A percentile compares a stretch with the other conserved stretches of the same genome.
Evolutionary conservation across 1,284 basidiomycete species (phyloP).

Genomic region (Ustilago bromivora): DNA sequence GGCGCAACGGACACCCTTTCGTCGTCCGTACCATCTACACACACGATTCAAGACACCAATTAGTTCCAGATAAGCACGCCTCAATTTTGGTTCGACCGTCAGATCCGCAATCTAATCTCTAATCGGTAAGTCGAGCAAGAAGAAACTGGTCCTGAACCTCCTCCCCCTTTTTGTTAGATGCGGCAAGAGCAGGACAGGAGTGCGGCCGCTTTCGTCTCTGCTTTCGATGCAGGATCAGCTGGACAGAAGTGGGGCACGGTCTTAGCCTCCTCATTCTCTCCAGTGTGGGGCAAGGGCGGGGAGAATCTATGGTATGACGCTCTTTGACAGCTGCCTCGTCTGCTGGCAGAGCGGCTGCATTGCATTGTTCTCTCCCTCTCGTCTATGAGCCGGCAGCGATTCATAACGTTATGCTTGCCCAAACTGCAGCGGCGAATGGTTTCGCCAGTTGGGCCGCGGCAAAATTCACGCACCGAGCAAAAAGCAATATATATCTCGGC

Average conservation of each 20-base stretch:
- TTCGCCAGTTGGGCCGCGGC: constrained; percentile 22
- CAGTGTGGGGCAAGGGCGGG: constrained; percentile 19
- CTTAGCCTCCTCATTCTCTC: constrained; percentile 1
- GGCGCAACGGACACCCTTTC: not conserved
- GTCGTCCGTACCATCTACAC: not conserved
- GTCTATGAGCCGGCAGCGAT: constrained; percentile 13
- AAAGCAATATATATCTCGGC: not conserved
- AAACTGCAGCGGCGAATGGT: constrained; percentile 14
- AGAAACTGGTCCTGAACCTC: not conserved
- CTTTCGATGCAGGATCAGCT: constrained; percentile 10
- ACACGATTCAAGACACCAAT: not conserved
- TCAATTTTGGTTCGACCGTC: not conserved
- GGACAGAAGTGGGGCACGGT: constrained; percentile 8
- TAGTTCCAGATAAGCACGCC: not conserved
- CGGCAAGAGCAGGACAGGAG: constrained; percentile 9
- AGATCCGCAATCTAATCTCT: constrained; percentile 12
- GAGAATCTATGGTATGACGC: constrained; percentile 8
- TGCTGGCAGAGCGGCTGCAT: not conserved
- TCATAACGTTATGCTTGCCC: constrained; percentile 21
- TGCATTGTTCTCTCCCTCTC: constrained; percentile 12
- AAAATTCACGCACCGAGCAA: constrained; percentile 7
- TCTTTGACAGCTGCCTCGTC: constrained; percentile 4
- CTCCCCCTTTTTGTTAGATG: not conserved
- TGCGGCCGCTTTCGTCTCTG: not conserved
- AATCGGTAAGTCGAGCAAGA: constrained; percentile 13